phyloP scores from a whole-genome alignment of 179 eudicot genomes.

The Silene coronaria region DNA sequence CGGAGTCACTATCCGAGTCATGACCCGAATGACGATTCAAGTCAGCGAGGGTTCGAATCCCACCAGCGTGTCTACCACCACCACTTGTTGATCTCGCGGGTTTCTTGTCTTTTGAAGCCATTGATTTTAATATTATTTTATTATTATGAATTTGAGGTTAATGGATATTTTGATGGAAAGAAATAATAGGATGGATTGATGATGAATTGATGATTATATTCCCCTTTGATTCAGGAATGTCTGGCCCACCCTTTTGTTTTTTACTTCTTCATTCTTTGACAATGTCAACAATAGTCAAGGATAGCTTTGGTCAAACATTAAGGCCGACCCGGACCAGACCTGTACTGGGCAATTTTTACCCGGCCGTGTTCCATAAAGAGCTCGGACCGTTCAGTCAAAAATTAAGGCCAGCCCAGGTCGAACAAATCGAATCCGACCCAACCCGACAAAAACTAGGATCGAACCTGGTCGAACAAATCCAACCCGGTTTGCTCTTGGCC shows the following conservation, averaged over 20 bases:
- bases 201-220: neutral
- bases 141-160: neutral
- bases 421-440: no score
- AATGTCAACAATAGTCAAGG: neutral
- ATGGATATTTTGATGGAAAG: neutral
- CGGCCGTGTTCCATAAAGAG: no score
- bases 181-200: neutral
- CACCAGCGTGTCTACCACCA: slow-evolving; percentile 38
- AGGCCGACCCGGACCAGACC: no score
- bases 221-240: no score
- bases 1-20: slow-evolving; percentile 61
- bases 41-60: slow-evolving; percentile 70
- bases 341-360: no score
- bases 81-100: slow-evolving; percentile 46
- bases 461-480: no score
- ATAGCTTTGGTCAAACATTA: no score
- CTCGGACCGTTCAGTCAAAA: no score
- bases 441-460: no score
- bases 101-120: slow-evolving; percentile 82
- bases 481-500: no score
- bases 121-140: slow-evolving; percentile 9
- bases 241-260: neutral
- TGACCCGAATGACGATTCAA: slow-evolving; percentile 57
- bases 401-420: no score
- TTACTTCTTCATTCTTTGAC: neutral